Evolutionary conservation across 2,329 filamentous ascomycete species (phyloP).

Genomic region (Claviceps sp.): DNA sequence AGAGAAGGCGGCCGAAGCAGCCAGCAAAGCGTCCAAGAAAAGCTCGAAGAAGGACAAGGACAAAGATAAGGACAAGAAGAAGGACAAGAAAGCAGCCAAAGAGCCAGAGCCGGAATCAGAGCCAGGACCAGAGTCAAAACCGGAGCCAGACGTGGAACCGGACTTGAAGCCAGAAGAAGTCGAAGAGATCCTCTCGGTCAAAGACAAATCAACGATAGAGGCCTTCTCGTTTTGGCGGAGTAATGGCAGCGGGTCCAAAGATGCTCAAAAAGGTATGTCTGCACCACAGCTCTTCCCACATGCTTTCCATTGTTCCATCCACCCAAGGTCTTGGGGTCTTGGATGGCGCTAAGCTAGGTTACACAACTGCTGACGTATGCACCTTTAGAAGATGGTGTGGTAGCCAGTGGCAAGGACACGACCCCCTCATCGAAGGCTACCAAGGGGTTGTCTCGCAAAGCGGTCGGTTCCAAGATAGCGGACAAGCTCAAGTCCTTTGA

Average conservation of each 20-base stretch:
- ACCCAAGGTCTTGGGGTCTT: too few relatives aligned
- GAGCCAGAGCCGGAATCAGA: slow-evolving; percentile 7
- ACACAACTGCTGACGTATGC: slow-evolving; percentile 34
- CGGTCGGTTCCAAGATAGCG: slow-evolving; percentile 37
- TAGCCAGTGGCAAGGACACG: slow-evolving; percentile 24
- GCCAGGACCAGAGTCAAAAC: slow-evolving; percentile 7
- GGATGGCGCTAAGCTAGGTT: slow-evolving; percentile 25
- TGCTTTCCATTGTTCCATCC: not conserved
- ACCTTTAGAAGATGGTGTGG: slow-evolving; percentile 29
- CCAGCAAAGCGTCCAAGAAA: slow-evolving; percentile 28
- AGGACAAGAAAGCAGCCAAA: slow-evolving; percentile 9
- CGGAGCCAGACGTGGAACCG: slow-evolving; percentile 10
- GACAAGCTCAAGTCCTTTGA: slow-evolving; percentile 46
- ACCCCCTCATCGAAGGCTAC: slow-evolving; percentile 23
- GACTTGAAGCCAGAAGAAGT: slow-evolving; percentile 29
- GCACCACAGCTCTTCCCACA: slow-evolving; percentile 3
- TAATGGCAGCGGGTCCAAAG: slow-evolving; percentile 26
- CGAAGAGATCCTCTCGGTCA: slow-evolving; percentile 26
- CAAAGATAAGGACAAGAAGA: slow-evolving; percentile 13
- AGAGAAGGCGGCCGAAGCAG: slow-evolving; percentile 14
- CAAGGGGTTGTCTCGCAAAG: slow-evolving; percentile 29
- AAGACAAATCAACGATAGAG: slow-evolving; percentile 21
- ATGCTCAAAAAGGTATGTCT: slow-evolving; percentile 26
- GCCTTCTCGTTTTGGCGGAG: slow-evolving; percentile 47
- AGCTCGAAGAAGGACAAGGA: slow-evolving; percentile 17